Percentiles rank a stretch among this genome's conserved stretches.
Conservation (phyloP, 1,284 basidiomycete genomes). For the Irpex sp. region DNA sequence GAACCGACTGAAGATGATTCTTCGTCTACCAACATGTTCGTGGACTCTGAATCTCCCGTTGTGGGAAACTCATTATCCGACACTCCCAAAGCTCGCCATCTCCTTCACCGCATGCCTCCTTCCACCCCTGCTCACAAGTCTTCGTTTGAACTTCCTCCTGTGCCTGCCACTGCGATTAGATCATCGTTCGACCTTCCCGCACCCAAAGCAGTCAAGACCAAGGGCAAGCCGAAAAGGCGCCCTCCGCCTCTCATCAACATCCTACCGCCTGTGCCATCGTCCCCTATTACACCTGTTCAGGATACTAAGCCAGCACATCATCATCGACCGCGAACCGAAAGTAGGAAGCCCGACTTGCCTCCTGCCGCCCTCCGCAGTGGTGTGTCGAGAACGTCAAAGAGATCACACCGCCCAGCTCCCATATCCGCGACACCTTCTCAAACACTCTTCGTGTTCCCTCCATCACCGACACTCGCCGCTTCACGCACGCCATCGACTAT, state of each 20-base stretch:
- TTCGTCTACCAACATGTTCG: slow-evolving; percentile 24
- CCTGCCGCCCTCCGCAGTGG: slow-evolving; percentile 41
- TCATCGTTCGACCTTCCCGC: slow-evolving; percentile 46
- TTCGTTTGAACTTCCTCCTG: slow-evolving; percentile 39
- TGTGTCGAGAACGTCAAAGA: neutral
- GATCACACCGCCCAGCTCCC: slow-evolving; percentile 21
- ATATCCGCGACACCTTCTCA: slow-evolving; percentile 49
- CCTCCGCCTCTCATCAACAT: slow-evolving; percentile 51
- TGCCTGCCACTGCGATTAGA: slow-evolving; percentile 38
- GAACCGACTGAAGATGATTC: slow-evolving; percentile 38
- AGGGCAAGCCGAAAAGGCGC: slow-evolving; percentile 50
- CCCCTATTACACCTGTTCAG: slow-evolving; percentile 32
- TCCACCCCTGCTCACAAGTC: slow-evolving; percentile 41
- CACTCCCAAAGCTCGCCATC: slow-evolving; percentile 19
- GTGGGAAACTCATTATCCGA: slow-evolving; percentile 9
- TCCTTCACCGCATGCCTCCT: slow-evolving; percentile 21
- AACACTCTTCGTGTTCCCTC: slow-evolving; percentile 81
- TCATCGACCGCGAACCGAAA: slow-evolving; percentile 47
- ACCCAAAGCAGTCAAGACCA: slow-evolving; percentile 25
- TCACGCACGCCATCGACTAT: slow-evolving; percentile 65
- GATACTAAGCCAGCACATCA: slow-evolving; percentile 18
- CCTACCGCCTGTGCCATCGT: slow-evolving; percentile 68
- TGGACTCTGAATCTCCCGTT: slow-evolving; percentile 17
- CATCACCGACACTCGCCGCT: slow-evolving; percentile 62
- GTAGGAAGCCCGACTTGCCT: slow-evolving; percentile 49